Evolutionary conservation across 192 early-diverging fungal species (phyloP).

Genomic region (Backusella tuberculispora): DNA sequence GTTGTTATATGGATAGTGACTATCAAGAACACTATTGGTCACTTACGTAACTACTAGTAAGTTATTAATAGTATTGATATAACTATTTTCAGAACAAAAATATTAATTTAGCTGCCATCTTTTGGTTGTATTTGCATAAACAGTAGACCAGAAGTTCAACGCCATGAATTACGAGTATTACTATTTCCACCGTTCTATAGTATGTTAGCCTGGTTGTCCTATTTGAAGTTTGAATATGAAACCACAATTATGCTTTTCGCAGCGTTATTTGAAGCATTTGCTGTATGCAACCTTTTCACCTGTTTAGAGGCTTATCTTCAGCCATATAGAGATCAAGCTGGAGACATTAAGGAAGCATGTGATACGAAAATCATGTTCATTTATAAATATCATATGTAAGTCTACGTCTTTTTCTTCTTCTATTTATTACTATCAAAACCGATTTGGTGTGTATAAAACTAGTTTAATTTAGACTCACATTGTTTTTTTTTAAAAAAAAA

Average conservation of each 20-base stretch:
- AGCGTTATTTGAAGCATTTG: conserved; percentile 40
- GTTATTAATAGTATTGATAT: conserved; percentile 8
- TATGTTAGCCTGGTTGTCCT: conserved; percentile 35
- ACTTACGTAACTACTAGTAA: conserved; percentile 41
- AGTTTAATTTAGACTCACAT: no score
- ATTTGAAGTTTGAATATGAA: conserved; percentile 30
- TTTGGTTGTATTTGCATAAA: background rate
- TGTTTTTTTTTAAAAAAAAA: background rate
- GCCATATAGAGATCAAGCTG: conserved; percentile 36
- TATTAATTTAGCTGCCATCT: background rate
- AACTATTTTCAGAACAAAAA: background rate
- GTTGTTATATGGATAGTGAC: conserved; percentile 31
- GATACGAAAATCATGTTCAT: conserved; percentile 35
- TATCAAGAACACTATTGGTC: conserved; percentile 3
- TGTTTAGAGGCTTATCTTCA: conserved; percentile 39
- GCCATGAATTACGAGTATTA: conserved; percentile 42
- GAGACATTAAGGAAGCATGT: conserved; percentile 12
- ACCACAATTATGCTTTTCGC: conserved; percentile 44
- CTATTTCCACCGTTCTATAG: conserved; percentile 42
- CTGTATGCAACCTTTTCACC: conserved; percentile 42
- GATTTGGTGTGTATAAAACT: no score
- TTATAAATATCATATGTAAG: conserved; percentile 39
- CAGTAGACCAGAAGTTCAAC: conserved; percentile 41
- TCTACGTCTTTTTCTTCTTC: background rate
- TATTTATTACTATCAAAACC: background rate